Percentiles rank a stretch among this genome's conserved stretches.
Conservation (phyloP, 2,329 filamentous ascomycete species). For the Teratosphaeria pseudoeucalypti region DNA sequence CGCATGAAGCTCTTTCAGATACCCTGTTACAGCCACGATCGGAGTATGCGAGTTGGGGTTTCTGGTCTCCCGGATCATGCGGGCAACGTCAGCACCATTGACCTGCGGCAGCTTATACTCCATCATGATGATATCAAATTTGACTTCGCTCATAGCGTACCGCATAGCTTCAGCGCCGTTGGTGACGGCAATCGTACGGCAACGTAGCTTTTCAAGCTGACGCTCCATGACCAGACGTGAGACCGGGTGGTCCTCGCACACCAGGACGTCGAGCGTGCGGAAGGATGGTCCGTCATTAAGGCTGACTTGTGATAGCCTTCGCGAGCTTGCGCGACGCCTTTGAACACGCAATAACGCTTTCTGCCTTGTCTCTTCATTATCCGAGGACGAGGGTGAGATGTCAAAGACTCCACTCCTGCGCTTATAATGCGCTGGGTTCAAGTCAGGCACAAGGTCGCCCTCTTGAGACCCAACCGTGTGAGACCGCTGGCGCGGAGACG, state of each 20-base stretch:
- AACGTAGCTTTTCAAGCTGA: constrained; percentile 85
- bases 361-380: constrained; percentile 89
- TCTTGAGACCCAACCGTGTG: constrained; percentile 82
- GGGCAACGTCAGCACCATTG: constrained; percentile 86
- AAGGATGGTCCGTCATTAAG: constrained; percentile 76
- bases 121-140: constrained; percentile 97
- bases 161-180: constrained; percentile 87
- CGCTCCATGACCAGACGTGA: constrained; percentile 99
- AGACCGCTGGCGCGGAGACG: constrained; percentile 63
- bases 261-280: constrained; percentile 82
- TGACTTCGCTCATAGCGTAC: constrained; percentile 92
- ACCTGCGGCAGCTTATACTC: constrained; percentile 93
- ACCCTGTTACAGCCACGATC: constrained; percentile 92
- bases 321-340: constrained; percentile 86
- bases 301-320: constrained; percentile 83
- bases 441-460: constrained; percentile 63
- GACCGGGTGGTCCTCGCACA: constrained; percentile 96
- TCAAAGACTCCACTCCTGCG: constrained; percentile 90
- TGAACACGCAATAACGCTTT: constrained; percentile 88
- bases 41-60: constrained; percentile 91
- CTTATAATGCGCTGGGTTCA: constrained; percentile 63
- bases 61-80: constrained; percentile 95
- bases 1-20: constrained; percentile 91
- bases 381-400: constrained; percentile 92
- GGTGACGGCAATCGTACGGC: constrained; percentile 81